These are phyloP conservation scores for Pelargonium fulgidum DNA, from an alignment of 441 rosid genomes.

Conservation along the genomic window DNA sequence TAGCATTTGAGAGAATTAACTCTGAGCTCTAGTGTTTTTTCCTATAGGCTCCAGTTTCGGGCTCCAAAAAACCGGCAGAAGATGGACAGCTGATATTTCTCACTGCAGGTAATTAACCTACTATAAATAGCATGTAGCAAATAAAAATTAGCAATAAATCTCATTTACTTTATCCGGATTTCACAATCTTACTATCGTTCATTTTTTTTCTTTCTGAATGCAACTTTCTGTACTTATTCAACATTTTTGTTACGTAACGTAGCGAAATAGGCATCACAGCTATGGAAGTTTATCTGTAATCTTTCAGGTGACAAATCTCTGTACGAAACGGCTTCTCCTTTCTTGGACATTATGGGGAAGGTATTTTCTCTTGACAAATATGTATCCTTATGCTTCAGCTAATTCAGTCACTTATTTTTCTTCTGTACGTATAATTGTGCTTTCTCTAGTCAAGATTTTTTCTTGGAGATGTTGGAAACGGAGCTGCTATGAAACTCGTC, in stretches of 20 bases:
- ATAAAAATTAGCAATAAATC: not conserved
- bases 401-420: not conserved
- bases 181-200: too few species aligned
- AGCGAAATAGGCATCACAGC: conserved; percentile 11
- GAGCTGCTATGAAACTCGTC: conserved; percentile 93
- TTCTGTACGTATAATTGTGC: not conserved
- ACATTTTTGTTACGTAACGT: conserved; percentile 16
- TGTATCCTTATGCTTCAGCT: not conserved
- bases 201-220: too few species aligned
- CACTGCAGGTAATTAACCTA: conserved; percentile 52
- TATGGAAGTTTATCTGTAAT: conserved; percentile 24
- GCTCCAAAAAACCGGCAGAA: conserved; percentile 94
- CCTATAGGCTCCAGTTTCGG: conserved; percentile 86
- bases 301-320: conserved; percentile 74
- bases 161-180: not conserved
- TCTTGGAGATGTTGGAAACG: conserved; percentile 86
- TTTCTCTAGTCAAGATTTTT: conserved; percentile 74
- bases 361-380: conserved; percentile 27
- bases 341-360: conserved; percentile 86
- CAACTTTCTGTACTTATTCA: not conserved
- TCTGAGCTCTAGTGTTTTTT: conserved; percentile 13
- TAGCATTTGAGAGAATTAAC: conserved; percentile 1
- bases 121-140: not conserved
- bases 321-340: conserved; percentile 53
- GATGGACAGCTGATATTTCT: conserved; percentile 89